phyloP scores from a whole-genome alignment of 331 rosid species.

The Prunus yedoensis region DNA sequence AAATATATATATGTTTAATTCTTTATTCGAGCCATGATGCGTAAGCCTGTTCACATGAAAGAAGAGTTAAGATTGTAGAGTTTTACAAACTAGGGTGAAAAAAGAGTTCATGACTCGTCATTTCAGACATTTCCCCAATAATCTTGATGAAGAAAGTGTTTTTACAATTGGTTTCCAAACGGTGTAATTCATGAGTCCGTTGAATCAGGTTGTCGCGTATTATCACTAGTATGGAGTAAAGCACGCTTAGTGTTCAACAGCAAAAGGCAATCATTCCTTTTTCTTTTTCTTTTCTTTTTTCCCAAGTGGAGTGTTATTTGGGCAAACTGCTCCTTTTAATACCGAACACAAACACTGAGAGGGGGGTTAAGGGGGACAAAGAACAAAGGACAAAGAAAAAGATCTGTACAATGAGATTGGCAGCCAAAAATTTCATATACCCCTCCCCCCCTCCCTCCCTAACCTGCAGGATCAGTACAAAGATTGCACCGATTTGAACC shows the following conservation, averaged over 20 bases:
- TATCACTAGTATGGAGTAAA: background rate
- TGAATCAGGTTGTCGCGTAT: too few species aligned
- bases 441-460: constrained; percentile 19
- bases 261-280: constrained; percentile 9
- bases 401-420: constrained; percentile 72
- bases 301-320: constrained; percentile 56
- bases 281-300: background rate
- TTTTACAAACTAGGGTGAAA: too few species aligned
- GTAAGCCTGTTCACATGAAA: too few species aligned
- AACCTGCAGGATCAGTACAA: constrained; percentile 47
- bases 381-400: constrained; percentile 19
- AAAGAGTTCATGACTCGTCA: too few species aligned
- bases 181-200: too few species aligned
- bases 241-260: background rate
- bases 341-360: constrained; percentile 46
- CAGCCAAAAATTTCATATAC: constrained; percentile 56
- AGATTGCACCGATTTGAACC: constrained; percentile 41
- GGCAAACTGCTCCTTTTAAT: constrained; percentile 52
- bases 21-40: too few species aligned
- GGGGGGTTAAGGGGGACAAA: constrained; percentile 18
- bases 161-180: too few species aligned
- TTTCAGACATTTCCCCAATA: too few species aligned
- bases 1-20: too few species aligned
- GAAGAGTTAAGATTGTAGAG: too few species aligned
- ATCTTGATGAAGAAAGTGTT: too few species aligned